Evolutionary conservation across 768 basidiomycete genomes (phyloP), one percentile per base, ranked within the genome.

Genomic region (Kwoniella botswanensis): DNA sequence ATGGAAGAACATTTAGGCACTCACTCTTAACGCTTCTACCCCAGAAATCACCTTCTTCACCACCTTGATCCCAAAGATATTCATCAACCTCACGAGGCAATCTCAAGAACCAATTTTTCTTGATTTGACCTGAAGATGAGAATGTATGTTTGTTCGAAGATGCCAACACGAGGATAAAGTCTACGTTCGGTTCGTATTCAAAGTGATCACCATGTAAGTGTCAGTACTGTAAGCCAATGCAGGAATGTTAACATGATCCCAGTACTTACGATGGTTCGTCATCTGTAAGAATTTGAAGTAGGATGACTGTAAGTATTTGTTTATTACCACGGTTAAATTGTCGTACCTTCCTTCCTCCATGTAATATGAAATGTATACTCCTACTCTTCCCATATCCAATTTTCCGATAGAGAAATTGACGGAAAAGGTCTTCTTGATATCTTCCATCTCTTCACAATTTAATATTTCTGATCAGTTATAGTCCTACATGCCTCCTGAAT

Each of bases 1-100:
- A 50, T 4, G 46, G 18, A 50, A 50, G 46, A 50, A 4, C 35
- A 7, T 35, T 35, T 35, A 35, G 46, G 15, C 11, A 68, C 79
- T 71, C 57, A 80, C 79, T 78, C 67, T 80, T 80, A 1, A 80
- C 75, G 61, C 79, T 80, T 43, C 68, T 57, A 21, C 77, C 77
- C 63, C 63, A 78, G 26, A 65, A 58, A 21, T 74, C 74, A 15
- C 77, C 79, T 50, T 80, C 79, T 57, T 80, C 79, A 0, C 79
- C 79, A 0, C 74, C 77, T 35, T 53, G 12, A 52, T 74, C 79
- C 79, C 79, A 80, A 3, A 50, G 50, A 53, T 76, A 75, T 18
- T 50, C 72, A 13, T 76, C 71, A 5, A 80, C 61, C 15, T 70
- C 74, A 43, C 61, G 52, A 26, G 79, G 79, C n/a, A 80, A 59